These are phyloP conservation scores for Solanum stenotomum DNA, from an alignment of 257 asterid species.

Conservation along the genomic window DNA sequence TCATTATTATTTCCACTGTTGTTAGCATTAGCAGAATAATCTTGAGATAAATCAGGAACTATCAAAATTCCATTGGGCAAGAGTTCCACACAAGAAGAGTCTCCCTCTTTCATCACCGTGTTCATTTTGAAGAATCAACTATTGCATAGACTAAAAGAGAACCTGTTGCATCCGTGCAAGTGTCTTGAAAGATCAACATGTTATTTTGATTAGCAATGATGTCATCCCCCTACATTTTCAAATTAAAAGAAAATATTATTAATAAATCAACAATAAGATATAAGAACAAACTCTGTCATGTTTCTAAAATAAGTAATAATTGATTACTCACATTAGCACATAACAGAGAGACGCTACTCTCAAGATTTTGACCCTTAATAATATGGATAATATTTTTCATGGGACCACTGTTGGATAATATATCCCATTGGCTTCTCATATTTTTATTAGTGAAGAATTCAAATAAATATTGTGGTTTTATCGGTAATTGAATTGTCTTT, in stretches of 20 bases:
- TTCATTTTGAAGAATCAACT: no score
- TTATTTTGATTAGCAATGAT: slow-evolving; percentile 14
- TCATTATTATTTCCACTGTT: neutral
- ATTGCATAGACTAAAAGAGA: no score
- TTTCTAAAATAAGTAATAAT: neutral
- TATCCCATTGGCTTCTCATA: no score
- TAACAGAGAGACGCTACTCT: slow-evolving; percentile 43
- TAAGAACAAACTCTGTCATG: neutral
- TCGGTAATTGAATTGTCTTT: no score
- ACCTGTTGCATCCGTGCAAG: no score
- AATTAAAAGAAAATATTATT: neutral
- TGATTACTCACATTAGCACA: neutral
- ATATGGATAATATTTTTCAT: neutral
- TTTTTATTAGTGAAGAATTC: no score
- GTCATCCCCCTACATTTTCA: slow-evolving; percentile 25
- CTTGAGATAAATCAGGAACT: slow-evolving; percentile 3
- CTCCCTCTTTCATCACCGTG: no score
- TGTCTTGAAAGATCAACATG: slow-evolving; percentile 11
- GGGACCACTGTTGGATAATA: no score
- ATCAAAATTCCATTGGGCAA: no score
- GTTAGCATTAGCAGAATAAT: neutral
- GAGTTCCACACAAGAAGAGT: no score
- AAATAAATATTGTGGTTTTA: no score
- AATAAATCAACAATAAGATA: slow-evolving; percentile 22
- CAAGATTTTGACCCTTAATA: slow-evolving; percentile 47